phyloP scores from a whole-genome alignment of 108 stramenopile species.

The Skeletonema grethae region DNA sequence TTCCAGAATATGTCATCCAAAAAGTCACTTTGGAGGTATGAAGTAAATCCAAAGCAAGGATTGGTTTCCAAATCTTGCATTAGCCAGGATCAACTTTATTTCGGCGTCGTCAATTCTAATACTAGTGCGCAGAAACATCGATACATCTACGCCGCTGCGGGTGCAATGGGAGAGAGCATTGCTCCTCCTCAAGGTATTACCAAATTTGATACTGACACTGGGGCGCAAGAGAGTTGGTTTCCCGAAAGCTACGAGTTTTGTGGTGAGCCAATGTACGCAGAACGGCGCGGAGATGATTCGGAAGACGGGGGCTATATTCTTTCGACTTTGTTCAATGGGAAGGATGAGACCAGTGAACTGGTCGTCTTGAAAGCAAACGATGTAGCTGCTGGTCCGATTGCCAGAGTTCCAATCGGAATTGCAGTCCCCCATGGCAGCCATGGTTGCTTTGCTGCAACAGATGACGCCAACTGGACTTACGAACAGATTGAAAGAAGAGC shows the following conservation, averaged over 20 bases:
- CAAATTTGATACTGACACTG: constrained; percentile 58
- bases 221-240: constrained; percentile 65
- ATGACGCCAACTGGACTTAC: constrained; percentile 70
- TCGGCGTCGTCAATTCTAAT: constrained; percentile 72
- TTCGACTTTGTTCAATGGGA: constrained; percentile 67
- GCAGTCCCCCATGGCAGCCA: constrained; percentile 80
- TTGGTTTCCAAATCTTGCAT: constrained; percentile 62
- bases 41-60: constrained; percentile 48
- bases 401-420: constrained; percentile 71
- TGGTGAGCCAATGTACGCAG: constrained; percentile 88
- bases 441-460: constrained; percentile 72
- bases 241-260: constrained; percentile 78
- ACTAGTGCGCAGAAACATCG: constrained; percentile 64
- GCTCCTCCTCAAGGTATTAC: constrained; percentile 86
- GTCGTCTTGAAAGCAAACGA: constrained; percentile 62
- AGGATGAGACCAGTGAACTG: constrained; percentile 63
- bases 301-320: constrained; percentile 80
- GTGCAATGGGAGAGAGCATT: constrained; percentile 54
- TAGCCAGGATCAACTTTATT: constrained; percentile 64
- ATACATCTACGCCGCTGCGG: constrained; percentile 70
- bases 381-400: constrained; percentile 64
- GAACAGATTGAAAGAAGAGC: constrained; percentile 84
- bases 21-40: constrained; percentile 76
- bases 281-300: constrained; percentile 28
- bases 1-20: constrained; percentile 54